A percentile compares a stretch with the other conserved stretches of the same genome.
Evolutionary conservation across 768 basidiomycete genomes (phyloP).

Genomic region (Pisolithus sp.): DNA sequence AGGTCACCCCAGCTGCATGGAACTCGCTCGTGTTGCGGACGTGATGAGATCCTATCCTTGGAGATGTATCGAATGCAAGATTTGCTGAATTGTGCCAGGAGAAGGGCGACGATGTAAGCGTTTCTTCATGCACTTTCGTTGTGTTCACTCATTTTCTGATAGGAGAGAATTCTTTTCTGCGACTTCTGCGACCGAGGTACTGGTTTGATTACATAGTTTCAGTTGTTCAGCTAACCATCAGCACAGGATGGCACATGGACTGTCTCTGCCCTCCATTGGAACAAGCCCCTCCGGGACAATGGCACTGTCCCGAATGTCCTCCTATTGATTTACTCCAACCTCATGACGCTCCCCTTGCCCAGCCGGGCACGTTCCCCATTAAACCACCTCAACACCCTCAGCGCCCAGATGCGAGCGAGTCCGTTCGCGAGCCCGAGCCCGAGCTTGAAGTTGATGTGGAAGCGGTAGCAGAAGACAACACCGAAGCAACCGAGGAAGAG

Average conservation of each 20-base stretch:
- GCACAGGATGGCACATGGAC: slow-evolving; percentile 75
- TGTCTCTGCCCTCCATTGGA: slow-evolving; percentile 70
- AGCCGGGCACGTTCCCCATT: slow-evolving; percentile 41
- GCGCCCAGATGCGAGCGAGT: slow-evolving; percentile 21
- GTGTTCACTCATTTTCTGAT: slow-evolving; percentile 14
- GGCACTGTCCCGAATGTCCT: slow-evolving; percentile 68
- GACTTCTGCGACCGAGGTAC: slow-evolving; percentile 90
- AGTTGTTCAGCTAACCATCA: slow-evolving; percentile 4
- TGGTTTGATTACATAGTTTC: slow-evolving; percentile 3
- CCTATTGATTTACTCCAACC: slow-evolving; percentile 18
- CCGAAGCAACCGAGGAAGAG: slow-evolving; percentile 26
- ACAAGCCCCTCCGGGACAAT: slow-evolving; percentile 67
- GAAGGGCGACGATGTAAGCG: slow-evolving; percentile 85
- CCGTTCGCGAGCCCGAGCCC: slow-evolving; percentile 21
- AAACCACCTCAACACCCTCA: slow-evolving; percentile 16
- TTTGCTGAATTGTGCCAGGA: slow-evolving; percentile 79
- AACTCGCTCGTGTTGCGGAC: slow-evolving; percentile 50
- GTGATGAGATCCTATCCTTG: slow-evolving; percentile 70
- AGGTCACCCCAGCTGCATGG: slow-evolving; percentile 89
- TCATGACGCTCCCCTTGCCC: slow-evolving; percentile 3
- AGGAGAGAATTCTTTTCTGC: slow-evolving; percentile 84
- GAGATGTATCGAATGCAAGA: slow-evolving; percentile 90
- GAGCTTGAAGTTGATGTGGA: slow-evolving; percentile 20
- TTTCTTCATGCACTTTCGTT: slow-evolving; percentile 6
- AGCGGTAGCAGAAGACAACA: slow-evolving; percentile 23